Evolutionary conservation across 129 eudicot genomes (phyloP).

Genomic region (Flaveria sonorensis): DNA sequence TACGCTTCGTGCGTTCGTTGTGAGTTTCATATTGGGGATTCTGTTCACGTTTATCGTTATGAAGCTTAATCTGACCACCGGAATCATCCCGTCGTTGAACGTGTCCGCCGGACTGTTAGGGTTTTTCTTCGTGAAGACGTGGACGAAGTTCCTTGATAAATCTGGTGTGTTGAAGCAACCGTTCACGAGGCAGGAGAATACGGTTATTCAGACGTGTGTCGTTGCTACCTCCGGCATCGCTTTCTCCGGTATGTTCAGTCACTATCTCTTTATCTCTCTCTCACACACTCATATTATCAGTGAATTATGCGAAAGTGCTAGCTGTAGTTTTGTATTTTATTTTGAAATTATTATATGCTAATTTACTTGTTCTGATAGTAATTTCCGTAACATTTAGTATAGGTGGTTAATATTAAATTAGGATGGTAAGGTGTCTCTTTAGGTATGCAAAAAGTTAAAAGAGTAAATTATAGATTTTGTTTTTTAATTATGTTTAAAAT

Average conservation of each 20-base stretch:
- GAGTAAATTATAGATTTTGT: too few relatives aligned
- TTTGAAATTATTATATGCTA: too few relatives aligned
- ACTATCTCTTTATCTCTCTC: background rate
- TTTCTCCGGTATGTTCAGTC: slow-evolving; percentile 32
- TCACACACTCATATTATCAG: too few relatives aligned
- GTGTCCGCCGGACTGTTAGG: slow-evolving; percentile 71
- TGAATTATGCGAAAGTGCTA: too few relatives aligned
- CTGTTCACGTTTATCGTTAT: slow-evolving; percentile 60
- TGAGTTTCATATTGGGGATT: slow-evolving; percentile 52
- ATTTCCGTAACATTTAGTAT: too few relatives aligned
- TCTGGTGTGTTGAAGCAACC: slow-evolving; percentile 47
- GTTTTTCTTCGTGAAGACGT: slow-evolving; percentile 52
- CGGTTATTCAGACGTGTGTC: slow-evolving; percentile 53
- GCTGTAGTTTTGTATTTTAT: too few relatives aligned
- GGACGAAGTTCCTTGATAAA: slow-evolving; percentile 40
- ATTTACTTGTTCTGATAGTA: too few relatives aligned
- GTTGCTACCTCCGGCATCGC: slow-evolving; percentile 52
- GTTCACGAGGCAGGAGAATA: slow-evolving; percentile 50
- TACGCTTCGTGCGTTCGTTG: slow-evolving; percentile 58
- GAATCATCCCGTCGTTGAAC: slow-evolving; percentile 64
- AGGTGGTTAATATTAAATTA: too few relatives aligned
- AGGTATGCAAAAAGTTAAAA: too few relatives aligned
- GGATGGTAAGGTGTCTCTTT: too few relatives aligned
- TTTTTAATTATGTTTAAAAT: too few relatives aligned
- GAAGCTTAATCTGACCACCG: slow-evolving; percentile 70